Percentiles rank a stretch among this genome's conserved stretches.
Evolutionary conservation across 2,329 filamentous ascomycete species (phyloP).

Genomic region (Aspergillus pseudoglaucus): DNA sequence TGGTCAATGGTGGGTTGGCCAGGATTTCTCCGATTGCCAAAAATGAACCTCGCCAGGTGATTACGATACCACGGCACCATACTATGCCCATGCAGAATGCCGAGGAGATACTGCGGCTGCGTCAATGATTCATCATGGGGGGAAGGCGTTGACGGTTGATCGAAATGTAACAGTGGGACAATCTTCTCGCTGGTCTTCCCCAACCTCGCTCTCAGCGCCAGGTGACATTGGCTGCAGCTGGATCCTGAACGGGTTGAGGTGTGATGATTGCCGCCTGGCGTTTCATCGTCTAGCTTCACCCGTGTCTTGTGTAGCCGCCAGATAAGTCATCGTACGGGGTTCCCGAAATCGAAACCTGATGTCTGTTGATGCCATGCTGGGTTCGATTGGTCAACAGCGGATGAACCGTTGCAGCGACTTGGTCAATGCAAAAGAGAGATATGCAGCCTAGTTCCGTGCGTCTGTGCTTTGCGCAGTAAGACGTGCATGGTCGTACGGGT

Average conservation of each 20-base stretch:
- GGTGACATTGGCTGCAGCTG: neutral
- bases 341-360: neutral
- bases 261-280: neutral
- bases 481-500: conserved; percentile 3
- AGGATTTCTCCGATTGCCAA: neutral
- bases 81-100: neutral
- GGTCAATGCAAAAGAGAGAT: conserved; percentile 1
- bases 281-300: neutral
- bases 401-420: neutral
- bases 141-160: neutral
- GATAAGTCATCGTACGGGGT: neutral
- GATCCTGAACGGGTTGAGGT: neutral
- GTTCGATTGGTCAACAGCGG: neutral
- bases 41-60: neutral
- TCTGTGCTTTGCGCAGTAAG: conserved; percentile 1
- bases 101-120: neutral
- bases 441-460: neutral
- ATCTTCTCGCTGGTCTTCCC: neutral
- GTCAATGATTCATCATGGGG: neutral
- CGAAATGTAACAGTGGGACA: neutral
- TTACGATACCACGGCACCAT: neutral
- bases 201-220: neutral
- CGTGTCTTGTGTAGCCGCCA: neutral
- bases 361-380: neutral
- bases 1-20: neutral